Conservation (phyloP, 176 grass and related monocot genomes). For the Hyparrhenia diplandra region DNA sequence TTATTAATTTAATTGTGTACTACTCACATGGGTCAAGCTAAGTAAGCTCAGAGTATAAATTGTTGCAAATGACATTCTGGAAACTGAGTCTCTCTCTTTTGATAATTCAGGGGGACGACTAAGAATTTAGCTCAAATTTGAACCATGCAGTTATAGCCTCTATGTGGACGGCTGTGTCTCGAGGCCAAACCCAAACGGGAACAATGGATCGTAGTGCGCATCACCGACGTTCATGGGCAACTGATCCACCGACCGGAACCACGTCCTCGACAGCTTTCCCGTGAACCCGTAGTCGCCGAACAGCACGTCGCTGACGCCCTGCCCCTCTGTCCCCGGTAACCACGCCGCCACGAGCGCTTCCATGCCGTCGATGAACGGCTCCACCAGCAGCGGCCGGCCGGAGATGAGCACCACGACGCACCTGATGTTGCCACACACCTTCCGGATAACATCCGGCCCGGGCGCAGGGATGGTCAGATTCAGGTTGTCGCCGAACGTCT, state of each 20-base stretch:
- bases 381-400: conserved; percentile 58
- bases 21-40: no score
- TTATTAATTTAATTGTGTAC: no score
- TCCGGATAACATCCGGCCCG: conserved; percentile 38
- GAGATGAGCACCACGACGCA: conserved; percentile 60
- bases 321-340: conserved; percentile 73
- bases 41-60: no score
- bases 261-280: no score
- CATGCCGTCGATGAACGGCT: conserved; percentile 40
- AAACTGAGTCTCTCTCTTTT: no score
- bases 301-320: conserved; percentile 56
- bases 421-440: conserved; percentile 36
- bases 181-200: conserved; percentile 58
- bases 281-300: conserved; percentile 65
- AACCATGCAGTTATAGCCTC: background rate
- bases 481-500: conserved; percentile 48
- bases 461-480: conserved; percentile 65
- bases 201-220: conserved; percentile 55
- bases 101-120: no score
- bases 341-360: conserved; percentile 69
- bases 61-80: background rate
- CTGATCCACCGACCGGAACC: no score
- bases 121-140: no score
- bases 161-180: conserved; percentile 6
- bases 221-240: conserved; percentile 58